These are phyloP conservation scores for Wickerhamiella brachini DNA, from an alignment of 805 yeast species.

Conservation along the genomic window DNA sequence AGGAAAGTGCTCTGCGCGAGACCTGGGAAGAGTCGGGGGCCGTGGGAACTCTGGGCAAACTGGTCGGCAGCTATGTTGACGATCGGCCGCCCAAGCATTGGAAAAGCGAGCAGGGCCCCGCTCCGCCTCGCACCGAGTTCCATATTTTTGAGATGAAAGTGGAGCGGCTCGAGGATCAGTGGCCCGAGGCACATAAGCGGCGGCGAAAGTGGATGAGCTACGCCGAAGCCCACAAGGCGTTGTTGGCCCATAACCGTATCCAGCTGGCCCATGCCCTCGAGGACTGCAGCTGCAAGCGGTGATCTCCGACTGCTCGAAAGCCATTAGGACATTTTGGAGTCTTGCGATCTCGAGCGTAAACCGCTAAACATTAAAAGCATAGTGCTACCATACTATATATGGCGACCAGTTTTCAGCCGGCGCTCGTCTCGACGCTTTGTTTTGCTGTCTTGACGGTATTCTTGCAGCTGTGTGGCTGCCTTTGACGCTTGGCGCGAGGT, in stretches of 20 bases:
- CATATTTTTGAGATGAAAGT: conserved; percentile 73
- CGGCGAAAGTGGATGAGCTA: conserved; percentile 54
- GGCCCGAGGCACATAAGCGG: conserved; percentile 65
- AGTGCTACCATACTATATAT: no score
- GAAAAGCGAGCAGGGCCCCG: conserved; percentile 23
- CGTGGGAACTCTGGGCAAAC: conserved; percentile 41
- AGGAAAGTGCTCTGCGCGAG: conserved; percentile 60
- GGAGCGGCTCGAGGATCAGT: conserved; percentile 38
- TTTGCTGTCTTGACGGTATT: no score
- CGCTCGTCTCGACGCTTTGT: no score
- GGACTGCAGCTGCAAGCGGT: not conserved
- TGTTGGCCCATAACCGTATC: conserved; percentile 20
- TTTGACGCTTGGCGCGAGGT: no score
- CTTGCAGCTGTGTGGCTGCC: no score
- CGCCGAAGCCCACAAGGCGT: conserved; percentile 21
- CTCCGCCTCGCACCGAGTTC: conserved; percentile 69
- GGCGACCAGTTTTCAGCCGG: no score
- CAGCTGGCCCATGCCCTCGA: conserved; percentile 24
- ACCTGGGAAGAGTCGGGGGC: conserved; percentile 99
- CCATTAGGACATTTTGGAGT: no score
- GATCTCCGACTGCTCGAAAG: no score
- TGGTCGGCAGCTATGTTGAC: conserved; percentile 58
- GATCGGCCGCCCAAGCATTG: conserved; percentile 35
- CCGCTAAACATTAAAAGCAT: no score
- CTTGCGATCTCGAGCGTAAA: no score